Conservation (phyloP, 2,329 filamentous ascomycete genomes). For the Aspergillus intermedius region DNA sequence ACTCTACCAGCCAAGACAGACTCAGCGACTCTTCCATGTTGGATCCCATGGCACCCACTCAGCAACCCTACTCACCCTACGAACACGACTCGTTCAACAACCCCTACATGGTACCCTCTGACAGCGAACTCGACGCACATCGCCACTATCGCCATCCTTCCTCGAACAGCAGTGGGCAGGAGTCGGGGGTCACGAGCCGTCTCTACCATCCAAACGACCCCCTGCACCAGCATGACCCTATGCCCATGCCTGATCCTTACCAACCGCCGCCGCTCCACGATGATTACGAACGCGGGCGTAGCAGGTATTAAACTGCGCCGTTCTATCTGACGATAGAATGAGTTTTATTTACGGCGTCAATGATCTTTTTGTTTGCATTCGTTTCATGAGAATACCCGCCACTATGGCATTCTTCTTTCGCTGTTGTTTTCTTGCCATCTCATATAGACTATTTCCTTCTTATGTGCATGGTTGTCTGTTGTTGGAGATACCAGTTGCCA, state of each 20-base stretch:
- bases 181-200: constrained; percentile 1
- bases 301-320: constrained; percentile 2
- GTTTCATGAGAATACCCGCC: constrained; percentile 14
- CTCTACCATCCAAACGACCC: constrained; percentile 16
- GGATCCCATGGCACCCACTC: constrained; percentile 7
- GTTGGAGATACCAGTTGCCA: neutral
- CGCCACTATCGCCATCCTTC: constrained; percentile 11
- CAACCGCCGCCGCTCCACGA: constrained; percentile 21
- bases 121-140: constrained; percentile 12
- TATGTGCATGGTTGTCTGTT: neutral
- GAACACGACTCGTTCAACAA: constrained; percentile 9
- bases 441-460: neutral
- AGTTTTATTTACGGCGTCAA: neutral
- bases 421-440: neutral
- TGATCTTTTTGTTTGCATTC: neutral
- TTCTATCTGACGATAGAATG: no score
- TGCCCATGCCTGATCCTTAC: constrained; percentile 26
- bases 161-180: constrained; percentile 8
- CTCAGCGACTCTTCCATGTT: constrained; percentile 9
- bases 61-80: constrained; percentile 14
- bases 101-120: constrained; percentile 11
- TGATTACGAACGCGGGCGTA: constrained; percentile 10
- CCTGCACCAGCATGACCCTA: constrained; percentile 24
- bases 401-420: constrained; percentile 3
- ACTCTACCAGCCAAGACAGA: constrained; percentile 3